Evolutionary conservation across 257 asterid genomes (phyloP).

Genomic region (Scutellaria minor): DNA sequence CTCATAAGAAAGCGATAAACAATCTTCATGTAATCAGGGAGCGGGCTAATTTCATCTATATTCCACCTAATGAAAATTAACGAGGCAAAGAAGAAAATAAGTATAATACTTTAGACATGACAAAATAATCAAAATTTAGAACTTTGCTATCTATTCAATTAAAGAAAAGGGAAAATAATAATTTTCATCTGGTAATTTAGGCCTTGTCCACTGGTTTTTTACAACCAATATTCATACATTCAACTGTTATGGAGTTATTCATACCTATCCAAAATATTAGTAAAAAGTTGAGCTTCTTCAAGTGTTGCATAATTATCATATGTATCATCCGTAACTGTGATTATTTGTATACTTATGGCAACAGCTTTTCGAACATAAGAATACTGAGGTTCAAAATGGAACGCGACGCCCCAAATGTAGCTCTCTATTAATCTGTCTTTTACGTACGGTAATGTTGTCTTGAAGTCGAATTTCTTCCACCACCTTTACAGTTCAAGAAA

Average conservation of each 20-base stretch:
- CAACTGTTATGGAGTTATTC: neutral
- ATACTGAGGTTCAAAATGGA: constrained; percentile 17
- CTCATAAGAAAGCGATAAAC: constrained; percentile 36
- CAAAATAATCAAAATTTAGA: no score
- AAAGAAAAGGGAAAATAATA: no score
- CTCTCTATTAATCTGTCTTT: constrained; percentile 27
- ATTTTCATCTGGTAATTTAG: no score
- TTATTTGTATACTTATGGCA: neutral
- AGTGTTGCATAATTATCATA: constrained; percentile 42
- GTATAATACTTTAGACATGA: no score
- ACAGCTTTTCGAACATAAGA: constrained; percentile 6
- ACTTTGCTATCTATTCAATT: no score
- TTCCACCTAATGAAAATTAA: neutral
- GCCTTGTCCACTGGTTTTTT: no score
- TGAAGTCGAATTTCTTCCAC: constrained; percentile 21
- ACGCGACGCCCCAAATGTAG: constrained; percentile 9
- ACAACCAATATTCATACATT: no score
- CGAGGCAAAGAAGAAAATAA: neutral
- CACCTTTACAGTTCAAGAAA: constrained; percentile 6
- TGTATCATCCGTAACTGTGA: constrained; percentile 36
- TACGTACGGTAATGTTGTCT: constrained; percentile 9
- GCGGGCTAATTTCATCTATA: neutral
- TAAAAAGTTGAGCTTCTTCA: constrained; percentile 40
- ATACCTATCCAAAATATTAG: constrained; percentile 34
- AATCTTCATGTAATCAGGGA: constrained; percentile 44